Base-by-base conservation (phyloP, 2,329 filamentous ascomycete genomes). In the Setomelanomma holmii region DNA sequence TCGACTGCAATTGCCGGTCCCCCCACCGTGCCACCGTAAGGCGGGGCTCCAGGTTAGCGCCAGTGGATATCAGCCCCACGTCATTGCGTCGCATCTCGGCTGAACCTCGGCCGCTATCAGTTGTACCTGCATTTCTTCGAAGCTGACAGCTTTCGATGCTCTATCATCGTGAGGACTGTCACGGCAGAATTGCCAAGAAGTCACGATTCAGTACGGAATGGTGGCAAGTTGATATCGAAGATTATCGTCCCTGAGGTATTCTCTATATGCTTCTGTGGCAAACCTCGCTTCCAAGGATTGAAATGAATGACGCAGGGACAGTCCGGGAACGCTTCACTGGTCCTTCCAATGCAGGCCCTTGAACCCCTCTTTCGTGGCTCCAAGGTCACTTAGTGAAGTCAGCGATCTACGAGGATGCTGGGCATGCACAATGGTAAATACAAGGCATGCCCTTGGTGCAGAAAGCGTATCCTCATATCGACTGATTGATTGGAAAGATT, bases 61-160 rank as follows among this genome's bases (percentile, higher is more conserved):
- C 5, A 21, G 34, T 44, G 40, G 47, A 23, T 21, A 20, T 8
- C 27, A 34, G 43, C 47, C 47, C 47, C 47, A 50, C 47, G 47
- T 19, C 34, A 40, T 40, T 33, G 24, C 16, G 16, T n/a, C 14
- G 10, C 27, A 30, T 19, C n/a, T 43, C 40, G 17, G 40, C 40
- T 34, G 4, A 43, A n/a, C n/a, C n/a, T n/a, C n/a, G n/a, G n/a
- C n/a, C n/a, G n/a, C n/a, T n/a, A n/a, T n/a, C n/a, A n/a, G n/a
- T n/a, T n/a, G n/a, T n/a, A n/a, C n/a, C n/a, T n/a, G n/a, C n/a
- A n/a, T n/a, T n/a, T n/a, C n/a, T n/a, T n/a, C n/a, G n/a, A n/a
- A n/a, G n/a, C n/a, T n/a, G n/a, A n/a, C n/a, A n/a, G n/a, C n/a
- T n/a, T n/a, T n/a, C n/a, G n/a, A n/a, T n/a, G n/a, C n/a, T n/a